phyloP scores from a whole-genome alignment of 2,329 filamentous ascomycete species.

The Corynespora cassiicola region DNA sequence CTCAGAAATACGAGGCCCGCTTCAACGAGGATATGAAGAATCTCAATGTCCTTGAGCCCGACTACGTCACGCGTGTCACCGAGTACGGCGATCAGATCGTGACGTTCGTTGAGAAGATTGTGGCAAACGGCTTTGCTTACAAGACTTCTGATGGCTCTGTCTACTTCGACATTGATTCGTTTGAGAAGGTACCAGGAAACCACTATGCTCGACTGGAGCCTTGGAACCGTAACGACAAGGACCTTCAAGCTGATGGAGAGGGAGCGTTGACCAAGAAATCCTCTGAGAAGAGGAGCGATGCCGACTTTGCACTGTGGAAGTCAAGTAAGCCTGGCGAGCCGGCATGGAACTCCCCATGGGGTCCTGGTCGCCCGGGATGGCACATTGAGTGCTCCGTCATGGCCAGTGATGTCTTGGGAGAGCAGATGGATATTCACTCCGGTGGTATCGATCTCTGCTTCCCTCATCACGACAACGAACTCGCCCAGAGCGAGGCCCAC shows the following conservation, averaged over 20 bases:
- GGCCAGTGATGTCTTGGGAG: constrained; percentile 86
- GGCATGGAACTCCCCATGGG: constrained; percentile 88
- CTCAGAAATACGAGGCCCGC: constrained; percentile 82
- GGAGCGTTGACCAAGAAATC: constrained; percentile 71
- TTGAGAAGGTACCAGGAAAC: constrained; percentile 79
- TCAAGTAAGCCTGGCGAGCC: constrained; percentile 90
- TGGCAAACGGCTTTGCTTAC: constrained; percentile 87
- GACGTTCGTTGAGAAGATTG: constrained; percentile 80
- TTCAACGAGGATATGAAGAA: constrained; percentile 89
- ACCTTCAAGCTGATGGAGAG: constrained; percentile 86
- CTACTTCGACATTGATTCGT: constrained; percentile 90
- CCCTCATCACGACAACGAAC: constrained; percentile 82
- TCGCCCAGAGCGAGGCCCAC: constrained; percentile 90
- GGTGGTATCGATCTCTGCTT: constrained; percentile 89
- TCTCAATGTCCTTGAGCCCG: constrained; percentile 83
- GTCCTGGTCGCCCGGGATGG: constrained; percentile 88
- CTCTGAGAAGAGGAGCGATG: constrained; percentile 73
- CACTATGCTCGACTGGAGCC: constrained; percentile 85
- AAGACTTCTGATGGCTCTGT: constrained; percentile 78
- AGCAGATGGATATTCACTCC: constrained; percentile 89
- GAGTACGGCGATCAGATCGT: constrained; percentile 91
- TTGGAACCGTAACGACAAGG: constrained; percentile 83
- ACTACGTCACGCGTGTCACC: constrained; percentile 86
- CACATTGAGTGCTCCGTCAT: constrained; percentile 98
- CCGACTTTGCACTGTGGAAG: constrained; percentile 95